Conservation (phyloP, 495 filamentous ascomycete species). For the Daldinia concentrica region DNA sequence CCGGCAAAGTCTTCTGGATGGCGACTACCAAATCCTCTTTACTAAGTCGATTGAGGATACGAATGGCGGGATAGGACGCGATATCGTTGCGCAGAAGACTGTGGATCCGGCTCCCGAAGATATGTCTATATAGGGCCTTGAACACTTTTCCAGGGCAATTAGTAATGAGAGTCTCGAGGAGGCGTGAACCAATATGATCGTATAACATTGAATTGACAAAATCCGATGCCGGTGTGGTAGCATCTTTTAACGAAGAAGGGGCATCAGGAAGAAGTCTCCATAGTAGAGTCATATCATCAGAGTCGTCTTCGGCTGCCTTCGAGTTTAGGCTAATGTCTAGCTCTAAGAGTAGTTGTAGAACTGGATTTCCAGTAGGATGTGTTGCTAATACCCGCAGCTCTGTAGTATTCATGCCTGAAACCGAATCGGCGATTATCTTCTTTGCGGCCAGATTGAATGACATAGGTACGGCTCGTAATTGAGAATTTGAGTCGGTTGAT, state of each 20-base stretch:
- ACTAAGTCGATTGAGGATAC: conserved; percentile 80
- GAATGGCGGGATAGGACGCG: conserved; percentile 83
- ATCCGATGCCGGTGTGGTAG: conserved; percentile 53
- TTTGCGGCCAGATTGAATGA: conserved; percentile 78
- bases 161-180: conserved; percentile 84
- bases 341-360: conserved; percentile 85
- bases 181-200: conserved; percentile 84
- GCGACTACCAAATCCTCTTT: conserved; percentile 82
- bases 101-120: conserved; percentile 78
- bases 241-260: conserved; percentile 55
- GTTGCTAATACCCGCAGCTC: conserved; percentile 81
- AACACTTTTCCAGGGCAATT: conserved; percentile 86
- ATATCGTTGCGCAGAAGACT: conserved; percentile 87
- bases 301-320: conserved; percentile 62
- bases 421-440: conserved; percentile 79
- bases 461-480: conserved; percentile 72
- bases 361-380: conserved; percentile 88
- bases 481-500: conserved; percentile 51
- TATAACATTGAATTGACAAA: conserved; percentile 91
- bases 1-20: conserved; percentile 71
- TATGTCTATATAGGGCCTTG: conserved; percentile 78
- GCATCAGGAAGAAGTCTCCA: conserved; percentile 56
- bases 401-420: conserved; percentile 73
- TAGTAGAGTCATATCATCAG: conserved; percentile 47
- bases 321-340: conserved; percentile 79